phyloP scores from a whole-genome alignment of 495 filamentous ascomycete genomes.

The Viridothelium virens region DNA sequence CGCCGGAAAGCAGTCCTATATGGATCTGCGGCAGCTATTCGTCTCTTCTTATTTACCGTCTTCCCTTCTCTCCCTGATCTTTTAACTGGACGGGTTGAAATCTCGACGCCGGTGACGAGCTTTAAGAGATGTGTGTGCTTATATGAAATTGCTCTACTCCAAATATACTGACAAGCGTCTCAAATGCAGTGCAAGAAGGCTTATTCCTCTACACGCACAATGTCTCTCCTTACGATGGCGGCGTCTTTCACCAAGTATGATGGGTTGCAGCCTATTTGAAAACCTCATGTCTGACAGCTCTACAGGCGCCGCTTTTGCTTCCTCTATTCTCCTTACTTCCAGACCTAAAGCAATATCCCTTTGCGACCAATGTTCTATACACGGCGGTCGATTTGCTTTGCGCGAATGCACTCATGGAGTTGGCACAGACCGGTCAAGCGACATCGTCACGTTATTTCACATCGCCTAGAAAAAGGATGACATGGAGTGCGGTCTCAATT shows the following conservation, averaged over 20 bases:
- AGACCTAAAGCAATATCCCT: constrained; percentile 50
- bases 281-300: background rate
- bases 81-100: constrained; percentile 84
- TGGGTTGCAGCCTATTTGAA: background rate
- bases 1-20: constrained; percentile 70
- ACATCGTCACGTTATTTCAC: constrained; percentile 62
- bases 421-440: constrained; percentile 76
- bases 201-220: constrained; percentile 92
- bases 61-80: constrained; percentile 82
- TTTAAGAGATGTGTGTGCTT: constrained; percentile 95
- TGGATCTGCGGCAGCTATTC: constrained; percentile 64
- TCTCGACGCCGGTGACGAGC: constrained; percentile 93
- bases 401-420: constrained; percentile 71
- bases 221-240: constrained; percentile 95
- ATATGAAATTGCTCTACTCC: too few relatives aligned
- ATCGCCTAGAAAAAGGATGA: constrained; percentile 67
- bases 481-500: constrained; percentile 67
- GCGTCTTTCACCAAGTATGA: constrained; percentile 83
- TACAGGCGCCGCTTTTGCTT: constrained; percentile 76
- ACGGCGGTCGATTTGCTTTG: constrained; percentile 73
- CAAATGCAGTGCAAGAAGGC: constrained; percentile 75
- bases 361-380: constrained; percentile 73
- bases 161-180: too few relatives aligned
- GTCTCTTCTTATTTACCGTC: constrained; percentile 67
- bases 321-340: constrained; percentile 85